These are phyloP conservation scores for Plasmodium inui DNA, from an alignment of 169 alveolate genomes.

Conservation along the genomic window DNA sequence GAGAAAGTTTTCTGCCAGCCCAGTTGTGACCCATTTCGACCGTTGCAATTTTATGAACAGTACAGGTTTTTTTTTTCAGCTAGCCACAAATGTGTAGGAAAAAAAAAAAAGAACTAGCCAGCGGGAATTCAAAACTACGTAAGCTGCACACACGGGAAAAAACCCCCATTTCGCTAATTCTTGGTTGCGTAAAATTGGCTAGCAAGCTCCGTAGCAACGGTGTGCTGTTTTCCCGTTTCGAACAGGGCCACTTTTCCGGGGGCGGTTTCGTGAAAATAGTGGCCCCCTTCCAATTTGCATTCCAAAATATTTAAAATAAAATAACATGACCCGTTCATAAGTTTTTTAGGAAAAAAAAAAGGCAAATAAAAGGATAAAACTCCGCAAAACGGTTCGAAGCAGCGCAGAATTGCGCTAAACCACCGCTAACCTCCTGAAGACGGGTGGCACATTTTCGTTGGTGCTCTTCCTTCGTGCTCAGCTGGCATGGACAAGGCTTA, in stretches of 20 bases:
- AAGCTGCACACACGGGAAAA: neutral
- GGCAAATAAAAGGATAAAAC: neutral
- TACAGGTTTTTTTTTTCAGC: constrained; percentile 9
- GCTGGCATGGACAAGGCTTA: neutral
- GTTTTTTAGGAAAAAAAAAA: neutral
- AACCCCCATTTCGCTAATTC: neutral
- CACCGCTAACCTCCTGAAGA: neutral
- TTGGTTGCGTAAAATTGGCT: neutral
- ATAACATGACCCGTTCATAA: neutral
- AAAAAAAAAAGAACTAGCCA: neutral
- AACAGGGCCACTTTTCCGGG: neutral
- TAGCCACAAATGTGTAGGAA: neutral
- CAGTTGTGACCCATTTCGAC: neutral
- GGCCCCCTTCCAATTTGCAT: neutral
- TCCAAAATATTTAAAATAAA: neutral
- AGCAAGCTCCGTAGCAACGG: neutral
- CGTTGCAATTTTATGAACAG: constrained; percentile 25
- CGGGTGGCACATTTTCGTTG: neutral
- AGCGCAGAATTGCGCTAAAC: neutral
- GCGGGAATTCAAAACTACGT: neutral
- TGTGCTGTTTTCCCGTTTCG: neutral
- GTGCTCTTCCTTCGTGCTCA: neutral
- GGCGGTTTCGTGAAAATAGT: neutral
- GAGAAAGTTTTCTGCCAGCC: neutral
- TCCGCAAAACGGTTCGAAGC: neutral